Evolutionary conservation across 805 yeast species (phyloP).

Genomic region (Lachancea fermentati): DNA sequence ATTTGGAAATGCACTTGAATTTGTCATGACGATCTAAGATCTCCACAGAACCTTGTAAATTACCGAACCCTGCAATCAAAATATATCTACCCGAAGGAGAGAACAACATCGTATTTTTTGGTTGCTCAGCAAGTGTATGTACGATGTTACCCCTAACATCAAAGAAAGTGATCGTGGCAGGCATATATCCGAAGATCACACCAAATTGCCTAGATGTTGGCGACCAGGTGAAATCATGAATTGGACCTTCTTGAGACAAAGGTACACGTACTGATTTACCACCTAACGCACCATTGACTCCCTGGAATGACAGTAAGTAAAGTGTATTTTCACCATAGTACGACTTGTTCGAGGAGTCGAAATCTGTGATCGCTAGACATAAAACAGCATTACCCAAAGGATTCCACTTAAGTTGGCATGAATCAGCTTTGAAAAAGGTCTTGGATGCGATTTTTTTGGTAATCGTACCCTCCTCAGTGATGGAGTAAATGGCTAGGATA

Average conservation of each 20-base stretch:
- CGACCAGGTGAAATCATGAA: constrained; percentile 96
- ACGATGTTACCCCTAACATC: constrained; percentile 89
- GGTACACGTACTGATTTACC: constrained; percentile 84
- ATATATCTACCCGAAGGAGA: constrained; percentile 93
- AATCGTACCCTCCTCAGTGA: constrained; percentile 34
- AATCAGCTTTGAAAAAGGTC: constrained; percentile 91
- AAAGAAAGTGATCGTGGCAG: constrained; percentile 89
- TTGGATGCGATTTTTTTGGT: constrained; percentile 75
- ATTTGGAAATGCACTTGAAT: constrained; percentile 70
- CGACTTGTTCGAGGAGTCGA: constrained; percentile 86
- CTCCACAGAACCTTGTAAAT: constrained; percentile 93
- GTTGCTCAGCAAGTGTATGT: constrained; percentile 75
- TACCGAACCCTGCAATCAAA: constrained; percentile 95
- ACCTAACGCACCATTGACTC: constrained; percentile 72
- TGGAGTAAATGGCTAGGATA: constrained; percentile 64
- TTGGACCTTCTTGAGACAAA: constrained; percentile 90
- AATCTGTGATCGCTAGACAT: constrained; percentile 93
- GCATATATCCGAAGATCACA: constrained; percentile 96
- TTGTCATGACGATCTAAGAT: constrained; percentile 87
- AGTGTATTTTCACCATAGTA: constrained; percentile 96
- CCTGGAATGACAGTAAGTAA: constrained; percentile 54
- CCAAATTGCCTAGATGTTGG: constrained; percentile 96
- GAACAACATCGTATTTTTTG: constrained; percentile 84
- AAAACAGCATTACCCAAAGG: constrained; percentile 87
- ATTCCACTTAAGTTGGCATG: constrained; percentile 91